Evolutionary conservation across 495 filamentous ascomycete species (phyloP).

Genomic region (Aspergillus heteromorphus): DNA sequence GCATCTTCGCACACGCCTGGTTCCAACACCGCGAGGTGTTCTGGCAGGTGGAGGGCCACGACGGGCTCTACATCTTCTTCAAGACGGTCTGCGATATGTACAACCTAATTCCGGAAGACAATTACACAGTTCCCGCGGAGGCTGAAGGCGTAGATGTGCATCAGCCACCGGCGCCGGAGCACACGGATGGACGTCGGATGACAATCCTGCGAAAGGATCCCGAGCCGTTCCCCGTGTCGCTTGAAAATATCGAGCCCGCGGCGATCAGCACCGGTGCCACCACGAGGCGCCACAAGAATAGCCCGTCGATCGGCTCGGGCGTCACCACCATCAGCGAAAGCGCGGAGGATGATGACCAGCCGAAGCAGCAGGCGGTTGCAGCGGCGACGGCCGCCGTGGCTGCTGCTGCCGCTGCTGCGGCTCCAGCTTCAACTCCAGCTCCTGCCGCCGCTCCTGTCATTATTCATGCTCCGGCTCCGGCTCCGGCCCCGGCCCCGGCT

Average conservation of each 20-base stretch:
- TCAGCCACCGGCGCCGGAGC: slow-evolving; percentile 26
- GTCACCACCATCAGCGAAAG: slow-evolving; percentile 68
- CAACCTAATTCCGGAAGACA: slow-evolving; percentile 81
- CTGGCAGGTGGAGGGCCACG: slow-evolving; percentile 85
- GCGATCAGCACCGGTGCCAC: slow-evolving; percentile 55
- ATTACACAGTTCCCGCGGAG: slow-evolving; percentile 89
- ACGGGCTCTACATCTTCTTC: slow-evolving; percentile 89
- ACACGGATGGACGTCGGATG: slow-evolving; percentile 40
- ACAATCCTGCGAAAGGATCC: slow-evolving; percentile 36
- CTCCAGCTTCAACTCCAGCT: neutral
- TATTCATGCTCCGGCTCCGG: neutral
- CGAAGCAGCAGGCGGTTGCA: neutral
- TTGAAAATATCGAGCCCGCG: slow-evolving; percentile 30
- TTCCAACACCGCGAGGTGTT: slow-evolving; percentile 95
- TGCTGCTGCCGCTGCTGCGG: neutral
- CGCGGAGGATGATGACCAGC: slow-evolving; percentile 55
- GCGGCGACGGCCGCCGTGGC: slow-evolving; percentile 2
- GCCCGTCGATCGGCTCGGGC: slow-evolving; percentile 68
- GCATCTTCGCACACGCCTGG: slow-evolving; percentile 98
- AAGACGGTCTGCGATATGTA: slow-evolving; percentile 94
- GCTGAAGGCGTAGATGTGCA: slow-evolving; percentile 71
- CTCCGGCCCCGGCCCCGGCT: neutral
- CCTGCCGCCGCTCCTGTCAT: neutral
- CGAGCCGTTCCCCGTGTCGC: slow-evolving; percentile 18
- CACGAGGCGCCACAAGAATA: slow-evolving; percentile 67